These are phyloP conservation scores for Podospora didyma DNA, from an alignment of 495 filamentous ascomycete species.

Conservation along the genomic window DNA sequence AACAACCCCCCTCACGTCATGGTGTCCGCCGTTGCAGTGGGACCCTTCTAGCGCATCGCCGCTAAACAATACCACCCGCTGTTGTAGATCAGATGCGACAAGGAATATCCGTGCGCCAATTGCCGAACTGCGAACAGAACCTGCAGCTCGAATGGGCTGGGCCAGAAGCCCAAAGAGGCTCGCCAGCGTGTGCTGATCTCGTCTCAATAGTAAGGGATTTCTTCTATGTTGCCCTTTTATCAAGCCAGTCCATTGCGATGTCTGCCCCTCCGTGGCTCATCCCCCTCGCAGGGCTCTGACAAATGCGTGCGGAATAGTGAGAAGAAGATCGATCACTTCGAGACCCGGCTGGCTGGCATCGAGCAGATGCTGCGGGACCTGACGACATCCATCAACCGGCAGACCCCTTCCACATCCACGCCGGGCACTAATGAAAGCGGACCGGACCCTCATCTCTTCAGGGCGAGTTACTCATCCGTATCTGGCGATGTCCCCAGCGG, in stretches of 20 bases:
- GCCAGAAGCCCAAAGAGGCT: conserved; percentile 54
- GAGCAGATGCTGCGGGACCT: conserved; percentile 48
- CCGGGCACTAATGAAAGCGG: background rate
- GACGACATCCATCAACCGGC: conserved; percentile 20
- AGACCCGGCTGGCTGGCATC: conserved; percentile 57
- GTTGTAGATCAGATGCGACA: conserved; percentile 63
- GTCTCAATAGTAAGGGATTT: conserved; percentile 56
- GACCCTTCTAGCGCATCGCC: too few relatives aligned
- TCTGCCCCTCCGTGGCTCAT: background rate
- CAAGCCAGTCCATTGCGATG: background rate
- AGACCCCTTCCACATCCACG: background rate
- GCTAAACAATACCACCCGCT: too few relatives aligned
- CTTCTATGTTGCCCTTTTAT: background rate
- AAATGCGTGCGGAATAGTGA: conserved; percentile 42
- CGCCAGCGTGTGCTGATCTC: conserved; percentile 64
- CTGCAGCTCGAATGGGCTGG: conserved; percentile 57
- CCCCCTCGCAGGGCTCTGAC: background rate
- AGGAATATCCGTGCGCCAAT: conserved; percentile 59
- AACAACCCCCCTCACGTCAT: background rate
- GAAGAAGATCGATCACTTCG: conserved; percentile 64
- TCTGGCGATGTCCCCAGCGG: background rate
- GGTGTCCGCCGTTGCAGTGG: too few relatives aligned
- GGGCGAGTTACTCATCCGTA: background rate
- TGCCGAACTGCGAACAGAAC: conserved; percentile 55
- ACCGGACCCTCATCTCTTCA: background rate